These are phyloP conservation scores for Coelastrella sp. DNA, from an alignment of 139 green algal genomes.

Conservation along the genomic window DNA sequence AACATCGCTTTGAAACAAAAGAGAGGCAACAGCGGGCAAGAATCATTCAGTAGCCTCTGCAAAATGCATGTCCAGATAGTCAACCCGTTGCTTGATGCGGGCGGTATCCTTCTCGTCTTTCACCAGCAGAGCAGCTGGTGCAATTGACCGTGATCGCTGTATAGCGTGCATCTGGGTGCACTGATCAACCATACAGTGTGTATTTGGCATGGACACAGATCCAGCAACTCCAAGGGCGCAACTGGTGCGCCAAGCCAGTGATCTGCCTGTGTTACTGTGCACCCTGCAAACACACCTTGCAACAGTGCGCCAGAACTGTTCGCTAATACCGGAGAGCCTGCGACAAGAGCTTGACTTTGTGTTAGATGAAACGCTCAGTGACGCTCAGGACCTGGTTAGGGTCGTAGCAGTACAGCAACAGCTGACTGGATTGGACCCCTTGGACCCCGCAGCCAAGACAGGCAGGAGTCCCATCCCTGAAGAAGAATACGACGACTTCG, in stretches of 20 bases:
- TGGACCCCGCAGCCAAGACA: neutral
- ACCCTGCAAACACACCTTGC: neutral
- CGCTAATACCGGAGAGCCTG: neutral
- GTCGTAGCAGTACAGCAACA: neutral
- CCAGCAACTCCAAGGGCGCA: neutral
- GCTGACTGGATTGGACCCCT: conserved; percentile 12
- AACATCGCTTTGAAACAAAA: neutral
- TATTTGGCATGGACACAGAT: neutral
- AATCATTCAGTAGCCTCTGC: too few relatives aligned
- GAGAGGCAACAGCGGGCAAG: too few relatives aligned
- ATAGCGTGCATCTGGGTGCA: neutral
- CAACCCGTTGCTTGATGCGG: too few relatives aligned
- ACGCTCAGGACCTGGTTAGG: neutral
- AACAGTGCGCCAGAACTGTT: neutral
- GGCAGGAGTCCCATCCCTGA: neutral
- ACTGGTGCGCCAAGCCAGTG: neutral
- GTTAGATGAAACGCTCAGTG: neutral
- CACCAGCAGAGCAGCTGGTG: too few relatives aligned
- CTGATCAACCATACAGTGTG: neutral
- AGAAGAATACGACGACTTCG: neutral
- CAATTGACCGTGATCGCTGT: too few relatives aligned
- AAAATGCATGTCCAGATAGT: neutral
- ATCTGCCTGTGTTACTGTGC: neutral
- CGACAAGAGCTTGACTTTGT: neutral
- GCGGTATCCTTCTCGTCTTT: too few relatives aligned